Conservation (phyloP, 2,329 filamentous ascomycete genomes). For the Teratosphaeria pseudoeucalypti region DNA sequence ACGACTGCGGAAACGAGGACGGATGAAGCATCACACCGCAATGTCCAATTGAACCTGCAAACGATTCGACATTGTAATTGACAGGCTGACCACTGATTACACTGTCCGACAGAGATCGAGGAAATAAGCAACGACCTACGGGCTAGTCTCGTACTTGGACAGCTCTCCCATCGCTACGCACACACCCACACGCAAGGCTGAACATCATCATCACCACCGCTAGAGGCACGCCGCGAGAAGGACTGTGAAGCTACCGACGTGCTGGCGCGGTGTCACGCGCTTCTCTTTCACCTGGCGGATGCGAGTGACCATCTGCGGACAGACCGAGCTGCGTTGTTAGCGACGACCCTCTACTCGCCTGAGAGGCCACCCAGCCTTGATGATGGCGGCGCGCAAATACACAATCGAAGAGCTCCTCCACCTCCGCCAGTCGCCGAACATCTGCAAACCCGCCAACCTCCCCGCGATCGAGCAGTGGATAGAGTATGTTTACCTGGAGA, state of each 20-base stretch:
- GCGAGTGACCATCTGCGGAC: background rate
- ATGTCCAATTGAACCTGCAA: background rate
- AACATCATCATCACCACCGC: background rate
- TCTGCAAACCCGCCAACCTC: slow-evolving; percentile 65
- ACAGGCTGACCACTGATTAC: background rate
- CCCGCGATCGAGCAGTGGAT: slow-evolving; percentile 92
- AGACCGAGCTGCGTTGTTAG: background rate
- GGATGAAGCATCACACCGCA: background rate
- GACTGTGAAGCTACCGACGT: background rate
- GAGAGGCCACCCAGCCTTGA: slow-evolving; percentile 4
- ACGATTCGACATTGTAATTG: background rate
- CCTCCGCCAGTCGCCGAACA: slow-evolving; percentile 72
- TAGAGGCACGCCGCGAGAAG: background rate
- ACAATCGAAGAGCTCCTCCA: slow-evolving; percentile 63
- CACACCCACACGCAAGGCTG: background rate
- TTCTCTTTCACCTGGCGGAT: background rate
- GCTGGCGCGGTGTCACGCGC: background rate
- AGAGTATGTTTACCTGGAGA: slow-evolving; percentile 52
- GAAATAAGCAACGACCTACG: background rate
- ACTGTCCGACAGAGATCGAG: background rate
- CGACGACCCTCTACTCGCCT: background rate
- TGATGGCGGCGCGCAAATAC: slow-evolving; percentile 48
- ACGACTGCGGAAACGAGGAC: background rate
- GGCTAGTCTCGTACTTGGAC: background rate
- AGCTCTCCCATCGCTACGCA: background rate